Evolutionary conservation across 148 eudicot genomes (phyloP).

Genomic region (Silene conica): DNA sequence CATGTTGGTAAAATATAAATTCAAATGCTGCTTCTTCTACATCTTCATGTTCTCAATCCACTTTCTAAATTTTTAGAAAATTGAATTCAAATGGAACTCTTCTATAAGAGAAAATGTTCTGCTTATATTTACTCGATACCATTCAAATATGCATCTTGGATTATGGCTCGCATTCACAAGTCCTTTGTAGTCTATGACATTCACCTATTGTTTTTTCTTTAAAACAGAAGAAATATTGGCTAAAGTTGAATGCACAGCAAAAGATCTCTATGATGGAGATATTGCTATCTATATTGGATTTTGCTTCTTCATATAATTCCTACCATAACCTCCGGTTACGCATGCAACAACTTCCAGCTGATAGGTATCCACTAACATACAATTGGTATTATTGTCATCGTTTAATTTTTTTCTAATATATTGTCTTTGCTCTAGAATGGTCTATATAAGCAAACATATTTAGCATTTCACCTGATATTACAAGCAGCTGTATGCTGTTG

Average conservation of each 20-base stretch:
- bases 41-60: too few species aligned
- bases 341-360: constrained; percentile 73
- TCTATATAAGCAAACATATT: too few species aligned
- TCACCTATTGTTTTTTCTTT: constrained; percentile 8
- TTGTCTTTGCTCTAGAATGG: too few species aligned
- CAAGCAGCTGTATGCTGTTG: too few species aligned
- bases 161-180: not conserved
- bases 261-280: constrained; percentile 83
- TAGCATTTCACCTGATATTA: too few species aligned
- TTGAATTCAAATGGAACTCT: too few species aligned
- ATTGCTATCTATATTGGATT: constrained; percentile 83
- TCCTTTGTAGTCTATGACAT: not conserved
- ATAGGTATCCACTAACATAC: constrained; percentile 45
- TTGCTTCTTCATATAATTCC: constrained; percentile 93
- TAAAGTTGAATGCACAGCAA: constrained; percentile 70
- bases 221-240: constrained; percentile 87
- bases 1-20: too few species aligned
- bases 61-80: too few species aligned
- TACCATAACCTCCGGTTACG: constrained; percentile 77
- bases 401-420: too few species aligned
- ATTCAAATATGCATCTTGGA: not conserved
- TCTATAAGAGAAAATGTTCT: not conserved
- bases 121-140: constrained; percentile 1
- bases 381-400: too few species aligned
- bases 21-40: too few species aligned